Evolutionary conservation across 495 filamentous ascomycete genomes (phyloP), one percentile per base, ranked within the genome.

Genomic region (Trichoderma gamsii): DNA sequence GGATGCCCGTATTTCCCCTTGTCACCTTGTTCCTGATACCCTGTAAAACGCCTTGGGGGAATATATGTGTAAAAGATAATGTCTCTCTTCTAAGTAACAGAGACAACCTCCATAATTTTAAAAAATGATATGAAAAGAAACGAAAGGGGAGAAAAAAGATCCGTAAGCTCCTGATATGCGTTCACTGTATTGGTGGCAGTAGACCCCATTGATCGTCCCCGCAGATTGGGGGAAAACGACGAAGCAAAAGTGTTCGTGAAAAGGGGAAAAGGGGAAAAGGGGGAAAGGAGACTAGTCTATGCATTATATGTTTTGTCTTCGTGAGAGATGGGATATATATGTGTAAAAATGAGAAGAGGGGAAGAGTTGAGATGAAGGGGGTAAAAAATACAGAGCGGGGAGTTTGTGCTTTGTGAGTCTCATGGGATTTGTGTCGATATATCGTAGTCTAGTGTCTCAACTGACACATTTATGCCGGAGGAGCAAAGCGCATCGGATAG

Each of bases 281-380:
- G 23, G 21, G 29, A 4, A 29, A 29, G 29, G 29, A n/a, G 29
- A 1, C 23, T 35, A 18, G 11, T 61, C 27, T 61, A 61, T 61
- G 56, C 2, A 61, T 27, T 32, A 32, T 61, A 61, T 61, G 3
- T 32, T 27, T 61, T 27, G 23, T 61, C 27, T 32, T 61, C 27
- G n/a, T 52, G 49, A 52, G 49, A 52, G 49, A 52, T n/a, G 49
- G 49, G 6, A 32, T 61, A 25, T 61, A n/a, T 61, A 32, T 27
- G n/a, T 61, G 23, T 21, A 25, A 41, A 41, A 32, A 11, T 12
- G 41, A 23, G 16, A 46, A 13, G 63, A 29, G n/a, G 63, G 38
- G 3, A 25, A 27, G 59, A 27, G 35, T 25, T 63, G 4, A 21
- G 56, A 16, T 8, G 3, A 41, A 46, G 15, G 4, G 18, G 32